Percentiles rank a stretch among this genome's conserved stretches.
Conservation (phyloP, 768 basidiomycete species). For the Nidula microcarpa region DNA sequence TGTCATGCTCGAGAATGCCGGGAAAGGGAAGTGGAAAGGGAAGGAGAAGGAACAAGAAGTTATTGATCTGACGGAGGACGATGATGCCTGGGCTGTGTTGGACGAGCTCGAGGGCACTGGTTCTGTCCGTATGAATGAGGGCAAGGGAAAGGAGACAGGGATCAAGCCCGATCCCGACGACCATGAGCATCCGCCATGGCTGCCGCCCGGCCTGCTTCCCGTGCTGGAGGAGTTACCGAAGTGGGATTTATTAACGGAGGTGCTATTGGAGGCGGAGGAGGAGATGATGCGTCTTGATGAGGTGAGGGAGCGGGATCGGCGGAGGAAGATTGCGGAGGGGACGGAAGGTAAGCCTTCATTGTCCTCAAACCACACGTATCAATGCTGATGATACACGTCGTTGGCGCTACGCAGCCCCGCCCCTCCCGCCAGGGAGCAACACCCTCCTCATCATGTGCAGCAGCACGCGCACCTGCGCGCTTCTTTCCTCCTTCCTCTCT, state of each 20-base stretch:
- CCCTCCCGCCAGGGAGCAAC: conserved; percentile 48
- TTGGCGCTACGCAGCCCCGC: conserved; percentile 6
- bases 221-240: conserved; percentile 94
- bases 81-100: conserved; percentile 73
- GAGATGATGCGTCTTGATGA: conserved; percentile 69
- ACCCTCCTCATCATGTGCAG: conserved; percentile 87
- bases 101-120: conserved; percentile 53
- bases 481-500: conserved; percentile 79
- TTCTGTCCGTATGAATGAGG: conserved; percentile 3
- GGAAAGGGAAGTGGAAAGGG: conserved; percentile 18
- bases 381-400: too few species aligned
- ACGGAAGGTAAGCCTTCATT: conserved; percentile 12
- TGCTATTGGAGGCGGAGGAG: conserved; percentile 87
- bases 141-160: conserved; percentile 11
- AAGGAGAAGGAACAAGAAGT: conserved; percentile 21
- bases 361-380: too few species aligned
- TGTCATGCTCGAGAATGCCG: conserved; percentile 28
- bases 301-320: conserved; percentile 9
- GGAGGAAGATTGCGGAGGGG: conserved; percentile 5
- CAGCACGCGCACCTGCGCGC: conserved; percentile 71
- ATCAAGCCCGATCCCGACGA: conserved; percentile 8
- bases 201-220: conserved; percentile 78
- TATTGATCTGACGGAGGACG: conserved; percentile 50
- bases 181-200: conserved; percentile 47
- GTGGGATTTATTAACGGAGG: conserved; percentile 83